Evolutionary conservation across 2,329 filamentous ascomycete species (phyloP).

Genomic region (Microthyrium microscopicum): DNA sequence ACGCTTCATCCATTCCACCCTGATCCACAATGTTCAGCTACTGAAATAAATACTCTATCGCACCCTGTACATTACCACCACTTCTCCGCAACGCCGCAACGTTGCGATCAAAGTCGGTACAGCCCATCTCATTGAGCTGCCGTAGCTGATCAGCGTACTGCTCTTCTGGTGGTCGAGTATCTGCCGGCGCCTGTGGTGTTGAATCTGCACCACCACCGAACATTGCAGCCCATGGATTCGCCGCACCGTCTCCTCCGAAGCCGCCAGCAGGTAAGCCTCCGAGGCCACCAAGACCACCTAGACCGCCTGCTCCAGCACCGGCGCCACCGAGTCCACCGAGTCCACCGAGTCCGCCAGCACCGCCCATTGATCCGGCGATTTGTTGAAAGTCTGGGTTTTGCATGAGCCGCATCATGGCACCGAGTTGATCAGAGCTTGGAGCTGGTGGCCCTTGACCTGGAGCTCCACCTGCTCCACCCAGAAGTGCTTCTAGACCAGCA

Average conservation of each 20-base stretch:
- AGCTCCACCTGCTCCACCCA: constrained; percentile 4
- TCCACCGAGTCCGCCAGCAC: constrained; percentile 14
- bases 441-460: constrained; percentile 10
- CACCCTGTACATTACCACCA: constrained; percentile 87
- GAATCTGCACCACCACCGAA: constrained; percentile 22
- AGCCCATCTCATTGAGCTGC: constrained; percentile 97
- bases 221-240: constrained; percentile 25
- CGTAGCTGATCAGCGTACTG: constrained; percentile 77
- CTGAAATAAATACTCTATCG: constrained; percentile 57
- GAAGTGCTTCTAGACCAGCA: constrained; percentile 31
- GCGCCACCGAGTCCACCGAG: constrained; percentile 29
- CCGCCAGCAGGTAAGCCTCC: constrained; percentile 34
- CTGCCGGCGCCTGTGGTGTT: constrained; percentile 39
- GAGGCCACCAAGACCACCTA: constrained; percentile 35
- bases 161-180: constrained; percentile 85
- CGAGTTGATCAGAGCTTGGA: constrained; percentile 38
- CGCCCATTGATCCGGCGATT: constrained; percentile 30
- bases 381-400: constrained; percentile 42
- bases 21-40: no score
- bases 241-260: constrained; percentile 16
- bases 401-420: constrained; percentile 30
- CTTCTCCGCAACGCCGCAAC: constrained; percentile 73
- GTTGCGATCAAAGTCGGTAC: constrained; percentile 91
- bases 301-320: constrained; percentile 20
- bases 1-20: constrained; percentile 6